Percentiles rank a stretch among this genome's conserved stretches.
phyloP scores from a whole-genome alignment of 192 early-diverging fungal genomes.

The Podochytrium sp. region DNA sequence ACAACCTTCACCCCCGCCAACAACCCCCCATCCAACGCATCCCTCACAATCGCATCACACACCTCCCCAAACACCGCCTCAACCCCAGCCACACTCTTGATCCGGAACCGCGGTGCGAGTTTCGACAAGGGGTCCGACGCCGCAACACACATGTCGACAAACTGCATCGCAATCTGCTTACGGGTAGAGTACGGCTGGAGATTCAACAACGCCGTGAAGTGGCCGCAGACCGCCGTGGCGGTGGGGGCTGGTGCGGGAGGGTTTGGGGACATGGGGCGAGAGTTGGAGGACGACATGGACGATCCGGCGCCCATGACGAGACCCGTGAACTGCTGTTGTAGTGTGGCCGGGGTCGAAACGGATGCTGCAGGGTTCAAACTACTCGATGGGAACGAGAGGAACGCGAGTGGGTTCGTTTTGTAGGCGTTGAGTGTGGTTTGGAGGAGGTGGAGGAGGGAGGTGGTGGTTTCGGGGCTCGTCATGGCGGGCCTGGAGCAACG shows the following conservation, averaged over 20 bases:
- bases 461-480: conserved; percentile 51
- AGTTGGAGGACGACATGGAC: conserved; percentile 41
- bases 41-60: conserved; percentile 78
- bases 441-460: conserved; percentile 82
- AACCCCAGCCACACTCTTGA: conserved; percentile 74
- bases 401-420: conserved; percentile 44
- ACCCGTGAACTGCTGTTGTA: too few species aligned
- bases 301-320: not conserved
- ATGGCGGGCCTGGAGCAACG: conserved; percentile 22
- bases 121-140: not conserved
- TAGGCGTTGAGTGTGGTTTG: conserved; percentile 83
- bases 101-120: conserved; percentile 41
- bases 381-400: conserved; percentile 61
- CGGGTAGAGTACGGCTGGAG: conserved; percentile 84
- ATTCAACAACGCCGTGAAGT: conserved; percentile 83
- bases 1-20: conserved; percentile 45
- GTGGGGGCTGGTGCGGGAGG: conserved; percentile 8
- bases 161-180: conserved; percentile 77
- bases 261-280: not conserved
- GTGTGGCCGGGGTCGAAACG: too few species aligned
- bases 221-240: conserved; percentile 67
- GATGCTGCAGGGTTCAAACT: too few species aligned
- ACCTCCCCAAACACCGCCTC: conserved; percentile 79
- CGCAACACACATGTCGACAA: conserved; percentile 50
- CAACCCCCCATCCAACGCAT: conserved; percentile 76